Base-by-base conservation (phyloP, 179 eudicot genomes). In the Beta macrorhiza region DNA sequence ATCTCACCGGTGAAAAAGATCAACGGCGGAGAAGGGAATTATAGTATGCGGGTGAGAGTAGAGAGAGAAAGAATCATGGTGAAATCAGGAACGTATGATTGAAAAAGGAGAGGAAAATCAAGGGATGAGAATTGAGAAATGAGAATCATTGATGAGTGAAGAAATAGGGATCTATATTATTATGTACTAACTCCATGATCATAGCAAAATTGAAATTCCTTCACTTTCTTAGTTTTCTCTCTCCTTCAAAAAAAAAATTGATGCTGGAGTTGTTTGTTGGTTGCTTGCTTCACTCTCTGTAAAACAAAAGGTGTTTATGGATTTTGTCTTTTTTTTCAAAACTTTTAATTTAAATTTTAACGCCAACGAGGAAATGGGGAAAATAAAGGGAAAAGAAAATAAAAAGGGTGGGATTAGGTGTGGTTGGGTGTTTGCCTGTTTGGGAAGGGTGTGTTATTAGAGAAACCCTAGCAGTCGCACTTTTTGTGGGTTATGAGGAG, bases 251-350 rank as follows among this genome's bases (percentile, higher is more conserved):
- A 73, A 73, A n/a, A n/a, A 2, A 16, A 15, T 16, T 68, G 72
- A 42, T 68, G 72, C n/a, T 68, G 19, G 74, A 70, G 73, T 47
- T 7, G 72, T 63, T 63, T 7, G 42, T 37, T 37, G 53, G 15
- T 44, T 14, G 52, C 13, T 70, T 70, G 73, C 42, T 57, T 53
- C 63, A 49, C 55, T 45, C 59, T 63, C 80, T 16, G 61, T 77
- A 10, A 49, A 51, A 47, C 71, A 13, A 59, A 63, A 52, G 37
- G 55, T 15, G 51, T 61, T 77, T 77, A 51, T 47, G 68, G 49
- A 72, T 22, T 79, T 79, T 79, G 68, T 72, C 71, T 56, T 79
- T 56, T 79, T 72, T 37, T 37, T 37, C 42, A 37, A 37, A 58
- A 20, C 70, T 58, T 72, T 63, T 63, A 19, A 44, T 76, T 45